Evolutionary conservation across 495 filamentous ascomycete genomes (phyloP).

Genomic region (Stereocaulon alpinum): DNA sequence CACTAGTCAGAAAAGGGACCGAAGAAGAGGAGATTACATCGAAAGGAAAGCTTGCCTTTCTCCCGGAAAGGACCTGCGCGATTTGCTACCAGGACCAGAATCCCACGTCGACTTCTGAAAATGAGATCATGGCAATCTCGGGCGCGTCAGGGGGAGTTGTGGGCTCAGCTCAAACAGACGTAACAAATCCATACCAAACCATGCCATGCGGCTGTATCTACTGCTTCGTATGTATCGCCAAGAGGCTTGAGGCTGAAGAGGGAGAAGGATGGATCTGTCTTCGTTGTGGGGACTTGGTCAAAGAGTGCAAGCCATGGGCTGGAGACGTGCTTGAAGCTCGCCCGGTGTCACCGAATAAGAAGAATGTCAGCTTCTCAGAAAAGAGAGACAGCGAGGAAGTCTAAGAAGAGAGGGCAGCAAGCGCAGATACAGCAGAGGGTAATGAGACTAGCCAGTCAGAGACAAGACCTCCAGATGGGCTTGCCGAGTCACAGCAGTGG

Average conservation of each 20-base stretch:
- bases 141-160: conserved; percentile 59
- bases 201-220: conserved; percentile 88
- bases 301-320: conserved; percentile 85
- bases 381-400: conserved; percentile 28
- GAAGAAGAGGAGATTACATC: conserved; percentile 32
- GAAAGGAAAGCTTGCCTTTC: conserved; percentile 61
- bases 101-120: conserved; percentile 52
- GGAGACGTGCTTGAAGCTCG: conserved; percentile 67
- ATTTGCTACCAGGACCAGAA: conserved; percentile 95
- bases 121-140: conserved; percentile 50
- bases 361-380: conserved; percentile 62
- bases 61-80: conserved; percentile 92
- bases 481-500: background rate
- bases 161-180: conserved; percentile 84
- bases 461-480: background rate
- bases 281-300: conserved; percentile 74
- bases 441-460: background rate
- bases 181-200: conserved; percentile 92
- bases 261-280: conserved; percentile 95
- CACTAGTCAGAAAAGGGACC: conserved; percentile 44
- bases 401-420: background rate
- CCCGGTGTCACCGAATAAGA: conserved; percentile 40
- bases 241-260: conserved; percentile 80
- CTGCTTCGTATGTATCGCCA: conserved; percentile 94
- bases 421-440: background rate